Percentiles rank a stretch among this genome's conserved stretches.
These are phyloP conservation scores for Perilla frutescens DNA, from an alignment of 257 asterid genomes.

Conservation along the genomic window DNA sequence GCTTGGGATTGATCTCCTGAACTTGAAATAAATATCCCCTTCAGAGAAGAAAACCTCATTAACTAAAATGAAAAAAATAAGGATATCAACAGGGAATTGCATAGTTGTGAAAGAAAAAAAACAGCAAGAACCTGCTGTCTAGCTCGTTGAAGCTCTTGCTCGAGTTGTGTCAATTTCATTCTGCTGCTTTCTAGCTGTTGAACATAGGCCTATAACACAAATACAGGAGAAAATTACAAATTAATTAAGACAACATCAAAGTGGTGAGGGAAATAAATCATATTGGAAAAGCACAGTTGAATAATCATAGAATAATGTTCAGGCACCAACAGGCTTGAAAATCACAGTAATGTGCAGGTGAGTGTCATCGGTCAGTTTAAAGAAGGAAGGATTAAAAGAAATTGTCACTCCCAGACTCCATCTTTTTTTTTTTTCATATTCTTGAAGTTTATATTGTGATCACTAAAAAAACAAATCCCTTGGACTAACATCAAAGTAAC, in stretches of 20 bases:
- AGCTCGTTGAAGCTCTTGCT: constrained; percentile 99
- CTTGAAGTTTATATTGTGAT: too few species aligned
- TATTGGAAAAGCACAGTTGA: not conserved
- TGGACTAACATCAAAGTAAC: too few species aligned
- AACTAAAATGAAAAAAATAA: constrained; percentile 32
- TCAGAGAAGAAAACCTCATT: constrained; percentile 38
- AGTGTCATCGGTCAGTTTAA: not conserved
- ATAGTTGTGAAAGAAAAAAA: constrained; percentile 14
- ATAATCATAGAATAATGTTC: not conserved
- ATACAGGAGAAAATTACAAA: constrained; percentile 25
- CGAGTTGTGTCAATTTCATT: constrained; percentile 98
- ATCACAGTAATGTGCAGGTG: not conserved
- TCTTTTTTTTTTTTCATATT: too few species aligned
- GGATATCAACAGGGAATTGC: constrained; percentile 21
- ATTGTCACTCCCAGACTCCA: not conserved
- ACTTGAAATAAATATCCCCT: constrained; percentile 96
- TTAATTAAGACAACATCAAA: not conserved
- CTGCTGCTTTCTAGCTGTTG: constrained; percentile 98
- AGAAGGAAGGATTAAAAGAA: not conserved
- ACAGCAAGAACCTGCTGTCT: constrained; percentile 80
- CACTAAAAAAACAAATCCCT: too few species aligned
- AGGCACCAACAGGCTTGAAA: not conserved
- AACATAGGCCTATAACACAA: constrained; percentile 80
- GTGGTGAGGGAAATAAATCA: constrained; percentile 21
- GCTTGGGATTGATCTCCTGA: constrained; percentile 97